Conservation (phyloP, 768 basidiomycete genomes). For the Phanerochaete sordida region DNA sequence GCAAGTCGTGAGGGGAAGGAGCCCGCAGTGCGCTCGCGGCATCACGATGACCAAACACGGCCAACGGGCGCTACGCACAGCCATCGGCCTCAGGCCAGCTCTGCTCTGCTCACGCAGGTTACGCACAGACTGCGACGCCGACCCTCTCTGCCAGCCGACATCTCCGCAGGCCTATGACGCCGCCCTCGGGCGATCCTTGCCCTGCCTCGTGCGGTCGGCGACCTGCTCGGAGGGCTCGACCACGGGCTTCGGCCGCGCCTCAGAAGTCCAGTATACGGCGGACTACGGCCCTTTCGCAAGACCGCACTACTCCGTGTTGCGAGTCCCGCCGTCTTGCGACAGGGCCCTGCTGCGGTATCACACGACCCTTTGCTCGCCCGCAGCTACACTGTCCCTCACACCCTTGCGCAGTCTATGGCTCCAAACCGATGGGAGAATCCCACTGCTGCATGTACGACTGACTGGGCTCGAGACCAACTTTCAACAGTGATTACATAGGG, state of each 20-base stretch:
- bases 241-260: too few species aligned
- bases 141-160: neutral
- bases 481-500: too few species aligned
- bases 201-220: neutral
- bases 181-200: neutral
- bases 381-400: too few species aligned
- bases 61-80: slow-evolving; percentile 8
- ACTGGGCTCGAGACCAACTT: too few species aligned
- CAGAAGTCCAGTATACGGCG: too few species aligned
- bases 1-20: slow-evolving; percentile 12
- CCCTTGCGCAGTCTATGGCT: too few species aligned
- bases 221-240: too few species aligned
- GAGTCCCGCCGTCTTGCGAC: neutral
- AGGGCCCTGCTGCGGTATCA: neutral
- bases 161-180: neutral
- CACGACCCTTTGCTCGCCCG: too few species aligned
- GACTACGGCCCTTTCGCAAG: neutral
- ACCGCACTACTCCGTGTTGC: neutral
- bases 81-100: slow-evolving; percentile 2
- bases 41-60: slow-evolving; percentile 14
- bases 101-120: neutral
- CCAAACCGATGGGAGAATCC: too few species aligned
- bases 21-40: slow-evolving; percentile 12
- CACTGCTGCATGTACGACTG: too few species aligned
- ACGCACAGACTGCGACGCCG: neutral